Evolutionary conservation across 2,329 filamentous ascomycete species (phyloP).

Genomic region (Exophiala sp.): DNA sequence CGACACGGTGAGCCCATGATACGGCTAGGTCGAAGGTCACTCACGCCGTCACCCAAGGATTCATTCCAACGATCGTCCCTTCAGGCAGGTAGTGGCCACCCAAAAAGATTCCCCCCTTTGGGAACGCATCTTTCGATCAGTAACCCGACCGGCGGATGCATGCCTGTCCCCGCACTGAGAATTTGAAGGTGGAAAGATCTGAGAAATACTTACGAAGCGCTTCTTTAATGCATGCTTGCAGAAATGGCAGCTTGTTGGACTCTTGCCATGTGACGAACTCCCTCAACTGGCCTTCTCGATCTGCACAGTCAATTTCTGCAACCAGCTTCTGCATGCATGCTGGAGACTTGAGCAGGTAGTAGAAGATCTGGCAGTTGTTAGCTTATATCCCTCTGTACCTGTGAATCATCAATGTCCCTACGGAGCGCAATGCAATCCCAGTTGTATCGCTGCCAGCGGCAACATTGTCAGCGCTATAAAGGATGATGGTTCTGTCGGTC

Average conservation of each 20-base stretch:
- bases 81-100: constrained; percentile 20
- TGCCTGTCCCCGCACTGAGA: constrained; percentile 7
- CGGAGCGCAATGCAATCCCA: constrained; percentile 16
- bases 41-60: constrained; percentile 20
- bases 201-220: constrained; percentile 15
- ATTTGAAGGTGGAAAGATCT: not conserved
- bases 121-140: constrained; percentile 30
- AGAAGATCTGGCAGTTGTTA: constrained; percentile 6
- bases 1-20: not conserved
- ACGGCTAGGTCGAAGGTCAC: not conserved
- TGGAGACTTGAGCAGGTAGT: constrained; percentile 48
- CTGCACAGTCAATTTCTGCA: constrained; percentile 17
- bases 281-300: constrained; percentile 14
- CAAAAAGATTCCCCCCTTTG: constrained; percentile 13
- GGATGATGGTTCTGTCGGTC: constrained; percentile 14
- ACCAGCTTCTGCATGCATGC: constrained; percentile 11
- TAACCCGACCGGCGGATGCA: constrained; percentile 29
- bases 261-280: constrained; percentile 16
- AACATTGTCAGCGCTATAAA: constrained; percentile 20
- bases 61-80: constrained; percentile 25
- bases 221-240: constrained; percentile 24
- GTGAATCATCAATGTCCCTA: not conserved
- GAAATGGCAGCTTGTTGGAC: constrained; percentile 18
- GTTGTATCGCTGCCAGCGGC: constrained; percentile 24
- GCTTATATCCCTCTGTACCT: not conserved